Percentiles rank a stretch among this genome's conserved stretches.
Evolutionary conservation across 2,329 filamentous ascomycete genomes (phyloP).

Genomic region (Venturia carpophila): DNA sequence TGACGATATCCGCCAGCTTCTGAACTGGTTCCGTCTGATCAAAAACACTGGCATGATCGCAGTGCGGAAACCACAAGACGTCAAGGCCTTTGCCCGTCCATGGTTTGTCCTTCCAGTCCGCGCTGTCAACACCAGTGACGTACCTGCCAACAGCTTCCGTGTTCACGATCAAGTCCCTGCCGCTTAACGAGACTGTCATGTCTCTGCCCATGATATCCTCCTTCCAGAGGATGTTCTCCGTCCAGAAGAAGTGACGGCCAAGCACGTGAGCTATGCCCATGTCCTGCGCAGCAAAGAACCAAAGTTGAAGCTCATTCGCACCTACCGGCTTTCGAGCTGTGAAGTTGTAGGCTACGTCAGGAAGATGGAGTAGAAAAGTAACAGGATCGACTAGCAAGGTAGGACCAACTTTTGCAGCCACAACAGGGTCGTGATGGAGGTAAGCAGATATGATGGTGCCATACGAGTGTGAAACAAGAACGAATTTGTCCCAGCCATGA

Average conservation of each 20-base stretch:
- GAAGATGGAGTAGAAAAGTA: constrained; percentile 58
- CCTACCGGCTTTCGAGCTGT: constrained; percentile 38
- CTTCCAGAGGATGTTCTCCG: constrained; percentile 62
- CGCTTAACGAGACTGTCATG: constrained; percentile 52
- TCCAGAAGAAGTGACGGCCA: constrained; percentile 63
- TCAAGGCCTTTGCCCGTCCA: background rate
- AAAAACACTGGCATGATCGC: constrained; percentile 11
- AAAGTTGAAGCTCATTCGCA: constrained; percentile 60
- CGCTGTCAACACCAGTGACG: constrained; percentile 34
- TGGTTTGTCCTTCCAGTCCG: constrained; percentile 18
- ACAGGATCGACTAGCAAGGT: constrained; percentile 55
- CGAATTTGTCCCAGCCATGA: constrained; percentile 51
- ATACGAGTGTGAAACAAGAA: constrained; percentile 55
- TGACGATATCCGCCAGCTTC: constrained; percentile 7
- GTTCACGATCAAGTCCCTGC: constrained; percentile 58
- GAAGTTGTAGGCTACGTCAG: constrained; percentile 66
- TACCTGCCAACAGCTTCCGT: constrained; percentile 52
- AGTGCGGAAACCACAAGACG: constrained; percentile 9
- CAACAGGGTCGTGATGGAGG: constrained; percentile 43
- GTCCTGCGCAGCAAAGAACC: constrained; percentile 63
- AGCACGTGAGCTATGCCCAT: constrained; percentile 58
- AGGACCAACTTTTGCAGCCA: constrained; percentile 37
- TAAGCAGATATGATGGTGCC: constrained; percentile 57
- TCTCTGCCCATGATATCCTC: constrained; percentile 44
- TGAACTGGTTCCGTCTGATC: background rate